Percentiles rank a stretch among this genome's conserved stretches.
Evolutionary conservation across 345 rosid genomes (phyloP).

Genomic region (Chamaenerion angustifolium): DNA sequence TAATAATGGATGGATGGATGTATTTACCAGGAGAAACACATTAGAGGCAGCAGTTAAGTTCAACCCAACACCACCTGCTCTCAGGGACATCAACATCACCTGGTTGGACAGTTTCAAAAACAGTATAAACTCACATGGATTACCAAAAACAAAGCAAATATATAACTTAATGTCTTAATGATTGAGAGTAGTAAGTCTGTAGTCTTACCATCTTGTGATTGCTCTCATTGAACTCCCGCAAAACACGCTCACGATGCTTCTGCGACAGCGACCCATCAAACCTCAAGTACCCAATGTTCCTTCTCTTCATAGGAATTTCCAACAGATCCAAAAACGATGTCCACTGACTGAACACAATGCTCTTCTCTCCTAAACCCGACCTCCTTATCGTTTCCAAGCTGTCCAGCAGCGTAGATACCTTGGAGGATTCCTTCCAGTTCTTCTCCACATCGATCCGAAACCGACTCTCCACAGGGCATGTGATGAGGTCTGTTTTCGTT

Average conservation of each 20-base stretch:
- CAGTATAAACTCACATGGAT: too few relatives aligned
- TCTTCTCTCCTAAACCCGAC: conserved; percentile 33
- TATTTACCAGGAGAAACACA: conserved; percentile 40
- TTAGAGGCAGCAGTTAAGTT: conserved; percentile 60
- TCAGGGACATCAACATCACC: conserved; percentile 50
- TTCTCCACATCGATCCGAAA: conserved; percentile 40
- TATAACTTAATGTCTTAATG: too few relatives aligned
- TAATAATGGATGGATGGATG: too few relatives aligned
- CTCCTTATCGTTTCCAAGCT: conserved; percentile 29
- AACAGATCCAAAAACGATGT: conserved; percentile 53
- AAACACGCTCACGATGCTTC: conserved; percentile 46
- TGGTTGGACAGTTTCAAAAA: too few relatives aligned
- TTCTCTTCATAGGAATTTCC: conserved; percentile 39
- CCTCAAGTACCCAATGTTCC: conserved; percentile 33
- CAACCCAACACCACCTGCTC: conserved; percentile 63
- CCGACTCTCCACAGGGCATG: conserved; percentile 41
- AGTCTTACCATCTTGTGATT: conserved; percentile 41
- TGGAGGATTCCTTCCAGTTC: conserved; percentile 61
- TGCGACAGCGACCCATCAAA: conserved; percentile 42
- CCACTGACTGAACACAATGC: conserved; percentile 67
- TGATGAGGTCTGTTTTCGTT: conserved; percentile 33
- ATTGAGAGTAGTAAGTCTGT: too few relatives aligned
- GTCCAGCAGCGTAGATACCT: conserved; percentile 34
- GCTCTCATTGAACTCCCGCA: conserved; percentile 49
- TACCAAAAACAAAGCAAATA: too few relatives aligned